A percentile compares a stretch with the other conserved stretches of the same genome.
Evolutionary conservation across 352 stramenopile species (phyloP).

Genomic region (Globisporangium solare): DNA sequence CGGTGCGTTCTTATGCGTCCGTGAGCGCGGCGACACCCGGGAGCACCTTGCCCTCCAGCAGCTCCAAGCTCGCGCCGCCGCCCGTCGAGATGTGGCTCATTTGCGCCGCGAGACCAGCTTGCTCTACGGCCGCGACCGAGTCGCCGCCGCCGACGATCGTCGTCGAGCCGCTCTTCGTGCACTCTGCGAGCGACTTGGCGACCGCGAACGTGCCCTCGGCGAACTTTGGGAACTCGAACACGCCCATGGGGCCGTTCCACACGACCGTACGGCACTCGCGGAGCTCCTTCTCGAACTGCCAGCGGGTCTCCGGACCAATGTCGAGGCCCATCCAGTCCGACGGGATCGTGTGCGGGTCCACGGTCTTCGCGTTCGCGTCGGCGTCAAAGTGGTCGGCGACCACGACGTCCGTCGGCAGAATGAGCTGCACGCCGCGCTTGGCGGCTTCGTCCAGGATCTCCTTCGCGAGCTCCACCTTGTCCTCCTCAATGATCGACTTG

Average conservation of each 20-base stretch:
- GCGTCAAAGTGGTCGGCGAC: conserved; percentile 88
- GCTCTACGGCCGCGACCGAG: conserved; percentile 94
- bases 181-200: conserved; percentile 89
- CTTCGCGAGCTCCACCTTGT: conserved; percentile 91
- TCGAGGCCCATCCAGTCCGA: conserved; percentile 96
- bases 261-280: conserved; percentile 90
- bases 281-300: conserved; percentile 78
- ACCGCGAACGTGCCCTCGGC: conserved; percentile 92
- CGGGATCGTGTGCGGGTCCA: conserved; percentile 85
- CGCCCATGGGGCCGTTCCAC: conserved; percentile 96
- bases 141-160: conserved; percentile 95
- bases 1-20: conserved; percentile 22
- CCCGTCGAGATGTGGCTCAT: conserved; percentile 98
- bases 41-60: conserved; percentile 97
- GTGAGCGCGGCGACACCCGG: conserved; percentile 95
- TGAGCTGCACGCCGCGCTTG: conserved; percentile 83
- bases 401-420: conserved; percentile 92
- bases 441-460: conserved; percentile 90
- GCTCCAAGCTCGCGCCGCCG: conserved; percentile 97
- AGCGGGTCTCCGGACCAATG: conserved; percentile 59
- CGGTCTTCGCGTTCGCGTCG: conserved; percentile 54
- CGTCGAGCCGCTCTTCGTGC: conserved; percentile 73
- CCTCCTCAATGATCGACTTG: conserved; percentile 93
- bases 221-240: conserved; percentile 98
- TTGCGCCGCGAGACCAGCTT: conserved; percentile 87